Base-by-base conservation (phyloP, 2,329 filamentous ascomycete genomes). In the Xylogone sp. region DNA sequence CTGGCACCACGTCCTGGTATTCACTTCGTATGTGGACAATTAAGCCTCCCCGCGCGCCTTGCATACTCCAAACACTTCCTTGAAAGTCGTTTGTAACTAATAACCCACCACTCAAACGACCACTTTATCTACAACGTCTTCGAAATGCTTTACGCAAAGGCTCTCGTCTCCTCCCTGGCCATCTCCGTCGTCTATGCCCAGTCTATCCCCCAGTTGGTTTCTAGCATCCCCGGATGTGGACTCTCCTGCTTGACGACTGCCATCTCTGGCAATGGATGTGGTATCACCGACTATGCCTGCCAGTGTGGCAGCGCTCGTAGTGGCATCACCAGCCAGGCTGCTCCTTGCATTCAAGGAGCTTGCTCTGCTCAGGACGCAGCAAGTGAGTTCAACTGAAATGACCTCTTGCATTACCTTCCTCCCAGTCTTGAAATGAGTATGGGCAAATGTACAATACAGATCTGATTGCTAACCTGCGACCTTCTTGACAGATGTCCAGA, bases 201-300 rank as follows among this genome's bases (percentile, higher is more conserved):
- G 29, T 49, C 53, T 21, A 53, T 62, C 31, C 31, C 46, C 12
- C 47, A 50, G 1, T 45, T 53, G 10, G 27, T 54, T 1, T 52
- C 59, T 12, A 16, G 54, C 44, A 39, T 65, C 5, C 61, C 62
- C 39, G 42, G 56, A 3, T 65, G 62, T 52, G 45, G 54, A 9
- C 45, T 57, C 19, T 39, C 53, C 12, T 63, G 61, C 45, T 50
- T 65, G 45, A 7, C 24, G 12, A 54, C 43, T 4, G 58, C 60
- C 46, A 52, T 53, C 27, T 43, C 43, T 13, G 21, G 13, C 21
- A 47, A 52, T 42, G 59, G 59, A 3, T 65, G 62, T 42, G 21
- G 18, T 13, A 2, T 49, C 8, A 43, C 56, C 3, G 61, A 63
- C 21, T 59, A 53, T 29, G 45, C 54, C 3, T 65, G 62, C 49